phyloP scores from a whole-genome alignment of 352 stramenopile genomes.

The Phytophthora constricta region DNA sequence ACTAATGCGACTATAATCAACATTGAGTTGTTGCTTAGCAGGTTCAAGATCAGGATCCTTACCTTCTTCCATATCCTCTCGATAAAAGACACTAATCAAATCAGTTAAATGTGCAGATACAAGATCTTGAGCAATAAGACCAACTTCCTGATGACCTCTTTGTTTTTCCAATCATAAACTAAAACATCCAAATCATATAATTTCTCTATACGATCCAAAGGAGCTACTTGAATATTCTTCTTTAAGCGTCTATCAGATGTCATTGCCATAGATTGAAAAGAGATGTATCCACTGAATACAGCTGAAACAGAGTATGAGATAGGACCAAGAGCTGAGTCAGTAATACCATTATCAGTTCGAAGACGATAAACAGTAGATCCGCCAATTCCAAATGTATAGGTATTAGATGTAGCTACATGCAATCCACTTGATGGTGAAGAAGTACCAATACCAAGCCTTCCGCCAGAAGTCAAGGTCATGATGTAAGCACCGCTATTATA shows the following conservation, averaged over 20 bases:
- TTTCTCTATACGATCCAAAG: slow-evolving; percentile 2
- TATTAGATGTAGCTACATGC: not conserved
- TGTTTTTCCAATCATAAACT: slow-evolving; percentile 9
- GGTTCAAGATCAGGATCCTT: slow-evolving; percentile 4
- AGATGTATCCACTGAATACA: not conserved
- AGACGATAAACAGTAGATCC: not conserved
- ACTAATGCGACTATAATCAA: no score
- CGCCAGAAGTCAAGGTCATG: not conserved
- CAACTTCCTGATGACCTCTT: slow-evolving; percentile 11
- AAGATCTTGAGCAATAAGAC: slow-evolving; percentile 15
- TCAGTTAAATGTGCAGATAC: slow-evolving; percentile 9
- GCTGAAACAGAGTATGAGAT: not conserved
- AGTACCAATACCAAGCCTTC: not conserved
- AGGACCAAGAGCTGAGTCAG: not conserved
- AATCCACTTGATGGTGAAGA: not conserved
- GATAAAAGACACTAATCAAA: slow-evolving; percentile 14
- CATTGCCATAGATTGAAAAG: not conserved
- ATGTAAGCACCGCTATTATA: no score
- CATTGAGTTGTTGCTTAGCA: no score
- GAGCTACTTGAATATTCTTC: not conserved
- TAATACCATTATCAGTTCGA: not conserved
- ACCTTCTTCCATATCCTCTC: slow-evolving; percentile 15
- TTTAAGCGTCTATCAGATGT: not conserved
- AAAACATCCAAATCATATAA: slow-evolving; percentile 21
- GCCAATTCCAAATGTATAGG: not conserved